Evolutionary conservation across 1,139 yeast genomes (phyloP), one percentile per base, ranked within the genome.

Genomic region (Yamadazyma kanchanaburiensis): DNA sequence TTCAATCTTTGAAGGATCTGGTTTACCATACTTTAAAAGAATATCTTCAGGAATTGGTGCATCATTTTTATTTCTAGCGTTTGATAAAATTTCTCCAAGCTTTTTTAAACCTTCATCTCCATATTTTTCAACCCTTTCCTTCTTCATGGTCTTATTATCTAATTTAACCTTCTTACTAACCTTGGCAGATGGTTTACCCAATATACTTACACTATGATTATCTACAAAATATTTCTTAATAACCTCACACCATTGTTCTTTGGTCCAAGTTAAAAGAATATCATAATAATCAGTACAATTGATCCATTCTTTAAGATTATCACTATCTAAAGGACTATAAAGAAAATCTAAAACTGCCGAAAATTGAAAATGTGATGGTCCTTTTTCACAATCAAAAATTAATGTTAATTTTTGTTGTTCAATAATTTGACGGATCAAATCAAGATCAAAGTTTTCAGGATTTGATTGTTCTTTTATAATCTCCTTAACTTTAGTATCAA

Each of bases 311-410:
- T 61, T 55, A 38, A 91, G 60, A 33, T 78, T 79, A 11, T 73
- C 55, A 1, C 85, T 87, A 33, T 76, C 74, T 3, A 54, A 53
- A 18, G 74, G 62, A 28, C 96, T 96, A 48, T 91, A 94, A 10
- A 88, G 54, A 51, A 87, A 89, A 47, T 86, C 94, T 22, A 71
- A 67, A 28, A 88, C 83, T 6, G 91, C 87, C 35, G 78, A 66
- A 30, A 75, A 74, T 1, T 87, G 71, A 37, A 89, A 64, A 4
- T 68, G 62, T 17, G 72, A 68, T 4, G 91, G 72, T 21, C 76
- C 72, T 38, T 74, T 77, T 53, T 91, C 97, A 25, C 83, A 71
- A 17, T 69, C 67, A 27, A 78, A 71, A 22, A 85, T 62, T 43
- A 72, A 76, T 46, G 78, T 77, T 60, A 82, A 70, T 49, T 67